phyloP scores from a whole-genome alignment of 768 basidiomycete genomes.

The Gymnopilus dilepis region DNA sequence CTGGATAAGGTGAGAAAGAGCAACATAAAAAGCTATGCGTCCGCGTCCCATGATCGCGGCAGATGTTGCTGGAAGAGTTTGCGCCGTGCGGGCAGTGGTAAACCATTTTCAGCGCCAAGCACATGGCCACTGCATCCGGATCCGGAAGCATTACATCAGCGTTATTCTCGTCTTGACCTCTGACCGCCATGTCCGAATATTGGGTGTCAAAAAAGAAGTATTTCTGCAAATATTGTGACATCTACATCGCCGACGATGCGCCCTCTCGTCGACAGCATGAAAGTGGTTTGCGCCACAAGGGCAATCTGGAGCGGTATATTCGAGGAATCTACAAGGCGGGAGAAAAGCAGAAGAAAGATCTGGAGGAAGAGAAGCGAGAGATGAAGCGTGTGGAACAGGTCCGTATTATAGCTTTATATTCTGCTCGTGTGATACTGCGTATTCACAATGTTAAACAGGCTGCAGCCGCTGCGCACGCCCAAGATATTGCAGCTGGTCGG shows the following conservation, averaged over 20 bases:
- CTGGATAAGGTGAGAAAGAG: neutral
- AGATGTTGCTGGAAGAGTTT: neutral
- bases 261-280: conserved; percentile 93
- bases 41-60: neutral
- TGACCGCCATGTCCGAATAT: conserved; percentile 76
- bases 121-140: neutral
- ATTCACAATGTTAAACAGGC: conserved; percentile 49
- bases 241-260: conserved; percentile 95
- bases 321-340: conserved; percentile 92
- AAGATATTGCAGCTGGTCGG: conserved; percentile 74
- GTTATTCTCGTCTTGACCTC: neutral
- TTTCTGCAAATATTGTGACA: conserved; percentile 97
- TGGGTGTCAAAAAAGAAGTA: conserved; percentile 95
- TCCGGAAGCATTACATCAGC: conserved; percentile 3
- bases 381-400: conserved; percentile 88
- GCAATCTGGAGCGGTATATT: conserved; percentile 92
- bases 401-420: conserved; percentile 18
- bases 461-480: conserved; percentile 79
- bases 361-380: conserved; percentile 85
- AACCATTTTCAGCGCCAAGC: neutral
- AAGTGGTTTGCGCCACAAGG: conserved; percentile 91
- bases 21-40: neutral
- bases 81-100: neutral
- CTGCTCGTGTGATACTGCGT: neutral
- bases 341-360: conserved; percentile 84